Evolutionary conservation across 176 grass and related monocot genomes (phyloP).

Genomic region (Aegilops longissima): DNA sequence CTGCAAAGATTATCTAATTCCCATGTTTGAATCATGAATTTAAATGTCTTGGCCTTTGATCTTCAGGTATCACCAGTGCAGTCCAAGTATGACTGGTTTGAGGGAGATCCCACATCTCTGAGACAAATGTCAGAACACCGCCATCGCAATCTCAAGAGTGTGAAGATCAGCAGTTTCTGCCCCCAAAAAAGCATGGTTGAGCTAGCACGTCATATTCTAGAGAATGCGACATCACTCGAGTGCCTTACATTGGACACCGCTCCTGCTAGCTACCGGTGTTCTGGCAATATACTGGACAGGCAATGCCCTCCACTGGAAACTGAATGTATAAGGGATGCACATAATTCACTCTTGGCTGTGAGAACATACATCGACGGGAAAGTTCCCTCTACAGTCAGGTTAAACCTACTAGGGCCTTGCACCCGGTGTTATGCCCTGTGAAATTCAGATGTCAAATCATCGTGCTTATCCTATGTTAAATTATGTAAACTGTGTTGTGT

Average conservation of each 20-base stretch:
- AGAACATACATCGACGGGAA: neutral
- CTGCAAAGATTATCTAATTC: neutral
- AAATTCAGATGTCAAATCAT: neutral
- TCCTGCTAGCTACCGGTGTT: neutral
- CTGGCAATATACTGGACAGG: neutral
- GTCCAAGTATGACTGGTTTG: neutral
- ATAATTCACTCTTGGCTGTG: neutral
- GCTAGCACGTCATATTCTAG: neutral
- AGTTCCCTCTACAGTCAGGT: neutral
- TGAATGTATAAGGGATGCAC: too few relatives aligned
- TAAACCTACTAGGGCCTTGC: neutral
- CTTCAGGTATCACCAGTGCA: neutral
- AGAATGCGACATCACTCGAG: neutral
- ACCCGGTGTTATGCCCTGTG: neutral
- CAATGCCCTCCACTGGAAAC: neutral
- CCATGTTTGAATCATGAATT: neutral
- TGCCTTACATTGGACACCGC: neutral
- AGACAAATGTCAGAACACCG: neutral
- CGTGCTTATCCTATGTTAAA: neutral
- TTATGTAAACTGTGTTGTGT: neutral
- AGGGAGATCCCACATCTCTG: neutral
- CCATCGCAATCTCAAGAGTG: neutral
- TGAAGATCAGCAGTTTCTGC: neutral
- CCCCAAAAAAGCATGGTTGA: slow-evolving; percentile 19
- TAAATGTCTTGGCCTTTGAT: neutral